Percentiles rank a stretch among this genome's conserved stretches.
Evolutionary conservation across 192 early-diverging fungal genomes (phyloP).

Genomic region (Coemansia sp.): DNA sequence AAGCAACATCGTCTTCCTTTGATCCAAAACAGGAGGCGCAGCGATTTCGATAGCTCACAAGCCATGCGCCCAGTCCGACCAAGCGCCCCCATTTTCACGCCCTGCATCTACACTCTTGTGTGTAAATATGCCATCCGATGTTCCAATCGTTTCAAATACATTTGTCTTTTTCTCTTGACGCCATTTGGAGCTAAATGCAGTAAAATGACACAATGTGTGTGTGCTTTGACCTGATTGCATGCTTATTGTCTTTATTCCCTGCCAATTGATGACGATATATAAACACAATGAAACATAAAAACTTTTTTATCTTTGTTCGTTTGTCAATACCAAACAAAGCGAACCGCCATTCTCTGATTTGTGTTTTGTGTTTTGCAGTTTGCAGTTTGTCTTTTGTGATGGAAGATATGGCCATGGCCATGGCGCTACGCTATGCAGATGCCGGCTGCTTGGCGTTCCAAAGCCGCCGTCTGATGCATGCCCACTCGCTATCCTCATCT

Average conservation of each 20-base stretch:
- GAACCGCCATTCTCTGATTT: neutral
- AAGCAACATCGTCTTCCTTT: neutral
- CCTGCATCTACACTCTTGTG: neutral
- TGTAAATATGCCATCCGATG: too few species aligned
- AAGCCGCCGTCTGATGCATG: constrained; percentile 13
- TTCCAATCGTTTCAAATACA: too few species aligned
- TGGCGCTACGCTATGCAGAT: neutral
- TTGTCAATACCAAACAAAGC: neutral
- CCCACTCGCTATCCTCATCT: constrained; percentile 5
- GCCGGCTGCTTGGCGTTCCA: constrained; percentile 19
- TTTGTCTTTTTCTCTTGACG: too few species aligned
- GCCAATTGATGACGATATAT: neutral
- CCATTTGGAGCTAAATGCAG: too few species aligned
- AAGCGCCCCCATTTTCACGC: neutral
- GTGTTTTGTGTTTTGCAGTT: neutral
- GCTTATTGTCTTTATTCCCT: neutral
- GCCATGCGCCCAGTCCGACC: neutral
- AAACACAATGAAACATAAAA: neutral
- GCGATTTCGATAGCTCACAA: neutral
- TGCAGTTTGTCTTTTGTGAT: neutral
- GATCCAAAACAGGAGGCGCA: neutral
- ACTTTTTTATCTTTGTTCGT: neutral
- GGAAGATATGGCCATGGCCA: too few species aligned
- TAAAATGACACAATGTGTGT: too few species aligned
- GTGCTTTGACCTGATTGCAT: neutral